phyloP scores from a whole-genome alignment of 768 basidiomycete species.

The Phylloporus arenicola region DNA sequence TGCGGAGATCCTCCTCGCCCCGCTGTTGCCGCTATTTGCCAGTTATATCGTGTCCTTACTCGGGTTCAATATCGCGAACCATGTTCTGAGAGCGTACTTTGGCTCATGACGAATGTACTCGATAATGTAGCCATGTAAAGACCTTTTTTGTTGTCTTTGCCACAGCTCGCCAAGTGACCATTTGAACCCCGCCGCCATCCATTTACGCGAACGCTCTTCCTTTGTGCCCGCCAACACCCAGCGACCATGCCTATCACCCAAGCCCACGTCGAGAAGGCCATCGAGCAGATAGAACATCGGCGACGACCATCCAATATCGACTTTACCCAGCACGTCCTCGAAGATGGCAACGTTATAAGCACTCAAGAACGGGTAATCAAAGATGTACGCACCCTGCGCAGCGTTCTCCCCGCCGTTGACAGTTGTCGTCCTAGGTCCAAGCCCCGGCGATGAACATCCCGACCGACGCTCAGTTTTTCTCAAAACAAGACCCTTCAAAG shows the following conservation, averaged over 20 bases:
- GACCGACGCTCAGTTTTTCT: constrained; percentile 92
- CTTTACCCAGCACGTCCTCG: constrained; percentile 87
- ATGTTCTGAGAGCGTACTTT: constrained; percentile 80
- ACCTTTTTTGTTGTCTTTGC: constrained; percentile 4
- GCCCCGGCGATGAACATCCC: constrained; percentile 93
- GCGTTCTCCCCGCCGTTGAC: constrained; percentile 6
- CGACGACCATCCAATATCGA: constrained; percentile 62
- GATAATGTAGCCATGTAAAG: constrained; percentile 12
- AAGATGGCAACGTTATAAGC: constrained; percentile 86
- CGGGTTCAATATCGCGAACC: constrained; percentile 85
- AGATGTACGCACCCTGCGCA: constrained; percentile 54
- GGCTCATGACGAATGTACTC: constrained; percentile 33
- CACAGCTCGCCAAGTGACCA: constrained; percentile 3
- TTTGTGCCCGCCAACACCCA: constrained; percentile 4
- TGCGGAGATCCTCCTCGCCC: constrained; percentile 85
- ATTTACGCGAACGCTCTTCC: constrained; percentile 15
- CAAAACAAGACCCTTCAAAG: constrained; percentile 74
- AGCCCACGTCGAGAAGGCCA: constrained; percentile 33
- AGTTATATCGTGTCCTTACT: constrained; percentile 83
- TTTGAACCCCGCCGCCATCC: constrained; percentile 28
- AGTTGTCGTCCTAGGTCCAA: constrained; percentile 64
- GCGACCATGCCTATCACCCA: constrained; percentile 31
- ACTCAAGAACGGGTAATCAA: constrained; percentile 96
- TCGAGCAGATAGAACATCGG: constrained; percentile 38
- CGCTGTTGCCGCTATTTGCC: constrained; percentile 79